Percentiles rank a stretch among this genome's conserved stretches.
phyloP scores from a whole-genome alignment of 2,329 filamentous ascomycete genomes.

The Akanthomyces uredinophilus region DNA sequence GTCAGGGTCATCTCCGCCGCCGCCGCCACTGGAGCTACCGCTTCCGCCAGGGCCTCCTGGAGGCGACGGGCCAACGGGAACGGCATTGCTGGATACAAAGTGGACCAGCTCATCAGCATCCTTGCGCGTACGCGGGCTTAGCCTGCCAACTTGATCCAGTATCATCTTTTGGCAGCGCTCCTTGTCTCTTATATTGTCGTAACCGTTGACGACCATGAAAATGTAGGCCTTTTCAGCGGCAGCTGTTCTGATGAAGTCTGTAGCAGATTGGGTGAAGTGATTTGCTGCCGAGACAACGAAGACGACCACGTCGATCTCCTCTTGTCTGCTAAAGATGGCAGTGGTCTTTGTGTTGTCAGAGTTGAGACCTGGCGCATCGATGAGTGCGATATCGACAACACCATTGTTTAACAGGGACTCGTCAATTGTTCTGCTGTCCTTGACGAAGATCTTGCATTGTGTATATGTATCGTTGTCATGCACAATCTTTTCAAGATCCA shows the following conservation, averaged over 20 bases:
- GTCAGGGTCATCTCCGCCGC: constrained; percentile 52
- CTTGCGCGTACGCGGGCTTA: constrained; percentile 92
- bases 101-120: constrained; percentile 90
- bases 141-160: constrained; percentile 75
- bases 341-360: constrained; percentile 96
- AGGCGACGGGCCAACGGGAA: constrained; percentile 64
- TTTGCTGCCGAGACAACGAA: constrained; percentile 98
- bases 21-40: constrained; percentile 49
- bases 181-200: constrained; percentile 90
- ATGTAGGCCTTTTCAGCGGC: constrained; percentile 97
- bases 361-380: constrained; percentile 93
- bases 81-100: constrained; percentile 95
- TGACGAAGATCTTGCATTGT: constrained; percentile 96
- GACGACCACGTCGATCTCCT: constrained; percentile 97
- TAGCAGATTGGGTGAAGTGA: constrained; percentile 96
- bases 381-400: constrained; percentile 94
- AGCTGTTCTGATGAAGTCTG: constrained; percentile 93
- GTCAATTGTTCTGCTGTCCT: constrained; percentile 81
- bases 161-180: constrained; percentile 88
- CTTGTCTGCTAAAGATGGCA: constrained; percentile 91
- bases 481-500: constrained; percentile 82
- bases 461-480: constrained; percentile 82
- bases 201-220: constrained; percentile 98
- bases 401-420: constrained; percentile 95
- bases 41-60: constrained; percentile 50